phyloP scores from a whole-genome alignment of 176 grass and related monocot genomes.

The Musa beccarii region DNA sequence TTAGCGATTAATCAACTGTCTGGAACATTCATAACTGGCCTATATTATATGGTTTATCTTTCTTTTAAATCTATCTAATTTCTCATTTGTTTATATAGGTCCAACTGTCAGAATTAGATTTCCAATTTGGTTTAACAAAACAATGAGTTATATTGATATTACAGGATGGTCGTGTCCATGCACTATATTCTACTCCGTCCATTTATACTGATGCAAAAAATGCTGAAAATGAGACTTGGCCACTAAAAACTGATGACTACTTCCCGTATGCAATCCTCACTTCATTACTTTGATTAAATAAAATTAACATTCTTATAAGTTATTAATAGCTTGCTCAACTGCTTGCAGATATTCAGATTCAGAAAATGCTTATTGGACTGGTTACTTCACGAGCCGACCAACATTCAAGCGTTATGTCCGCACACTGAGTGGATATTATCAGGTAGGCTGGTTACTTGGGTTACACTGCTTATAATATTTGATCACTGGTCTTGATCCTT shows the following conservation, averaged over 20 bases:
- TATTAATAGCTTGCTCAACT: background rate
- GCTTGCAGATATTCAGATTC: conserved; percentile 66
- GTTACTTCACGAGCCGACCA: conserved; percentile 82
- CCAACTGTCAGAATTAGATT: background rate
- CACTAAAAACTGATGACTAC: conserved; percentile 83
- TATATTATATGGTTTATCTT: no score
- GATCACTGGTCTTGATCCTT: background rate
- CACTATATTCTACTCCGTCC: conserved; percentile 81
- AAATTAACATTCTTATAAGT: background rate
- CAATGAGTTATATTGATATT: background rate
- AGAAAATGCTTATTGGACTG: conserved; percentile 88
- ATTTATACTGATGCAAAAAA: conserved; percentile 87
- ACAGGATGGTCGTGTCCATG: conserved; percentile 85
- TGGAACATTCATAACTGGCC: no score
- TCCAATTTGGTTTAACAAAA: background rate
- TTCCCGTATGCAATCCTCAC: conserved; percentile 51
- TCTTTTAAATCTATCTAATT: no score
- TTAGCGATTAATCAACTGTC: no score
- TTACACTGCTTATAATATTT: background rate
- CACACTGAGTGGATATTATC: conserved; percentile 63
- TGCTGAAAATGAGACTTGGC: conserved; percentile 72
- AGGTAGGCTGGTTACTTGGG: conserved; percentile 36
- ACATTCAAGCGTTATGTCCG: conserved; percentile 83
- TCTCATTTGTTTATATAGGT: no score
- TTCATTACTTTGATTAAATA: background rate